Conservation (phyloP, 108 stramenopile species). For the Cyclotella sp. region DNA sequence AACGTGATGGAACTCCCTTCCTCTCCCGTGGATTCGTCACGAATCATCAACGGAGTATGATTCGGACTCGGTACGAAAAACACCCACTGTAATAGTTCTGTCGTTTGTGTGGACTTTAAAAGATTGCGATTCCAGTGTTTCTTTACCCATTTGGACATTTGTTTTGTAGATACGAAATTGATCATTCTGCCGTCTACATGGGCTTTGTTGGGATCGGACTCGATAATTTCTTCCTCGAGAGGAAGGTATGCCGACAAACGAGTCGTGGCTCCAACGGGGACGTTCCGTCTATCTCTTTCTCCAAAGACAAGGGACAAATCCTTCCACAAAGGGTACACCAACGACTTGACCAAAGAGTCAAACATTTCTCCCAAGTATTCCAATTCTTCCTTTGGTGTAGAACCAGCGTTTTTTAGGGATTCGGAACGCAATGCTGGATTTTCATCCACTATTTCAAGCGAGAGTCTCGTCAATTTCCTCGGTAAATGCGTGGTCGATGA, state of each 20-base stretch:
- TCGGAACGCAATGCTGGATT: constrained; percentile 30
- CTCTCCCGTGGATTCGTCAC: constrained; percentile 23
- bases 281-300: not conserved
- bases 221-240: constrained; percentile 21
- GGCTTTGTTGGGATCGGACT: not conserved
- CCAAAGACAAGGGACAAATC: constrained; percentile 45
- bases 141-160: constrained; percentile 28
- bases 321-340: constrained; percentile 20
- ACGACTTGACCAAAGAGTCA: constrained; percentile 23
- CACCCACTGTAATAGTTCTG: constrained; percentile 27
- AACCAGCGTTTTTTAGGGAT: not conserved
- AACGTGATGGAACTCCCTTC: constrained; percentile 32
- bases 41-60: constrained; percentile 31
- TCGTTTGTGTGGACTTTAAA: not conserved
- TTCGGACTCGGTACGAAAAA: constrained; percentile 28
- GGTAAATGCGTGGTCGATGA: not conserved
- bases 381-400: constrained; percentile 17
- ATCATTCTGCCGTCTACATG: constrained; percentile 1
- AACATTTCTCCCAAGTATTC: constrained; percentile 30
- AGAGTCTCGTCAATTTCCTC: constrained; percentile 24
- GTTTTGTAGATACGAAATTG: constrained; percentile 28
- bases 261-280: constrained; percentile 6
- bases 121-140: constrained; percentile 9
- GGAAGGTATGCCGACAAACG: constrained; percentile 29
- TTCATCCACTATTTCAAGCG: constrained; percentile 43